phyloP scores from a whole-genome alignment of 164 flowering plant species.

The Aristolochia californica region DNA sequence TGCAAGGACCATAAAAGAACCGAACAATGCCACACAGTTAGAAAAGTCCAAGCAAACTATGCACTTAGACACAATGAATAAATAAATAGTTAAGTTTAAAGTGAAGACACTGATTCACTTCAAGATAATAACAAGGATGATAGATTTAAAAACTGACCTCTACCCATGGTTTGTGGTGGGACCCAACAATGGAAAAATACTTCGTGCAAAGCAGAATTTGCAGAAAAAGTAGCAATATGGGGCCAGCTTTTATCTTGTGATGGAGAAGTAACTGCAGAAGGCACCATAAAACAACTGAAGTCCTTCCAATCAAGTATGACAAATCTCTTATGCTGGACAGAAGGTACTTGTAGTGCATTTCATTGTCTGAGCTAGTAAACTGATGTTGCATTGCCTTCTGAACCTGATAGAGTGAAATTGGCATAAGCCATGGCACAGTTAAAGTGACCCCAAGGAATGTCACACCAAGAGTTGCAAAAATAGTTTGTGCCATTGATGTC shows the following conservation, averaged over 20 bases:
- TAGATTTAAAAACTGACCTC: slow-evolving; percentile 45
- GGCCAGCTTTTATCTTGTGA: slow-evolving; percentile 65
- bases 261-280: slow-evolving; percentile 82
- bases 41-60: background rate
- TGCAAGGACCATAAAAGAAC: background rate
- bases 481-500: slow-evolving; percentile 34
- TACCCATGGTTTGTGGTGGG: slow-evolving; percentile 50
- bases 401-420: slow-evolving; percentile 13
- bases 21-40: background rate
- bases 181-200: slow-evolving; percentile 22
- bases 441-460: slow-evolving; percentile 25
- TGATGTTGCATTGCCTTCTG: slow-evolving; percentile 6
- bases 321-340: slow-evolving; percentile 26
- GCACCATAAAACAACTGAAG: slow-evolving; percentile 59
- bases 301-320: slow-evolving; percentile 49
- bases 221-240: slow-evolving; percentile 48
- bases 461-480: slow-evolving; percentile 36
- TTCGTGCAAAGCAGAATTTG: slow-evolving; percentile 42
- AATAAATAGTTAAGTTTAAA: background rate
- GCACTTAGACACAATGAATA: background rate
- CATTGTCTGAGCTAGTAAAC: slow-evolving; percentile 13
- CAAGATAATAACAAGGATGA: background rate
- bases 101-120: background rate
- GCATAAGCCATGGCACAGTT: slow-evolving; percentile 57
- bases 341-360: slow-evolving; percentile 8